phyloP scores from a whole-genome alignment of 305 asterid species.

The Nicotiana rustica region DNA sequence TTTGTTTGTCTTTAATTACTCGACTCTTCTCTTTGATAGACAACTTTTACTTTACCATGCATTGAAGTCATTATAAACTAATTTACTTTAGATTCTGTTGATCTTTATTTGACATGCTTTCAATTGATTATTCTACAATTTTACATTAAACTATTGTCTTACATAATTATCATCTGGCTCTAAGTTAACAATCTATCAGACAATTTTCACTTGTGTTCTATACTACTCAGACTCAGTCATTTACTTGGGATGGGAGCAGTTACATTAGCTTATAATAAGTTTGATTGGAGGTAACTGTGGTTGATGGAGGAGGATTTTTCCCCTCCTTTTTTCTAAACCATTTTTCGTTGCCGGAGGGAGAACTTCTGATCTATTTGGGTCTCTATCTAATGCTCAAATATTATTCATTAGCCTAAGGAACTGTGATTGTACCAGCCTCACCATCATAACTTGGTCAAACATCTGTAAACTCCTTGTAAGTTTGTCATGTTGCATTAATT shows the following conservation, averaged over 20 bases:
- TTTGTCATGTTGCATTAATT: not conserved
- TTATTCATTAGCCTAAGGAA: constrained; percentile 6
- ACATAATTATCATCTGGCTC: not conserved
- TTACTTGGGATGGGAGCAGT: not conserved
- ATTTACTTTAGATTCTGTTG: not conserved
- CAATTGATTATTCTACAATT: not conserved
- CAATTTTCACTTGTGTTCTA: not conserved
- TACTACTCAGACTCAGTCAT: not conserved
- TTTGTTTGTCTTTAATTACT: not conserved
- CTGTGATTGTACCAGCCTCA: not conserved
- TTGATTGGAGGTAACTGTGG: not conserved
- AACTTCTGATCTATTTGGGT: not conserved
- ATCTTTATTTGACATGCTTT: not conserved
- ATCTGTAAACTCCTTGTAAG: not conserved
- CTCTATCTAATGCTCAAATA: not conserved
- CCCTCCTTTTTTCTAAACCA: not conserved
- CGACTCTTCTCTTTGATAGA: not conserved
- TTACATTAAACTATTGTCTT: not conserved
- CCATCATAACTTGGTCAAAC: constrained; percentile 8
- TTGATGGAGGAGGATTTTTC: not conserved
- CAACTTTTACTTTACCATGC: not conserved
- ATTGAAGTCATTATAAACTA: not conserved
- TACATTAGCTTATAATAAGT: not conserved
- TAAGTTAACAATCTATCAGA: not conserved
- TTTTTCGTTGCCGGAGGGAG: not conserved